Evolutionary conservation across 2,329 filamentous ascomycete species (phyloP), one percentile per base, ranked within the genome.

Genomic region (Triangularia setosa): DNA sequence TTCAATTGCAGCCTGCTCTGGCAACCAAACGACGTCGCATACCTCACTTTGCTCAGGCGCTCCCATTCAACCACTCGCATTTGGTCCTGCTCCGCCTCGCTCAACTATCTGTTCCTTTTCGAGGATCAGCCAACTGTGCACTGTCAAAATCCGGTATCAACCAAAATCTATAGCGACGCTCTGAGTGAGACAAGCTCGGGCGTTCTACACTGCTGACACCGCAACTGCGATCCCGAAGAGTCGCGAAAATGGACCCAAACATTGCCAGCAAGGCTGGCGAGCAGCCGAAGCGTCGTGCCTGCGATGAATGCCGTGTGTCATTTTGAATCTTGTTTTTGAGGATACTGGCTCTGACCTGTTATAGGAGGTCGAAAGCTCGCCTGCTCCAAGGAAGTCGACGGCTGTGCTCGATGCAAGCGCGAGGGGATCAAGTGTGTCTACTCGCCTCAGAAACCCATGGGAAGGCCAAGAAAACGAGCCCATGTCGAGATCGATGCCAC

Each of bases 371-470:
- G 87, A 60, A 90, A 90, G 72, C 81, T 89, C 56, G 86, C 86
- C 55, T 90, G 87, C 73, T 83, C 84, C 48, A 89, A 89, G 71
- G 84, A 89, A 69, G 73, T 78, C 1, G 80, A 83, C 60, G 85
- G 86, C 63, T 90, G 87, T 73, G 75, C 79, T 7, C 81, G 87
- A 63, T 90, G 87, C 71, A 79, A 76, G 62, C 80, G 79, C 63
- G 87, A 89, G 69, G 80, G 79, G 64, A 81, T 88, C 52, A 62
- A 65, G 52, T 90, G 87, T 70, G 79, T 85, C 68, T 90, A 89
- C 75, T 89, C 86, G 7, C 78, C 81, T 12, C 87, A 89, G 72
- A 89, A 89, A 74, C 84, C 79, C 48, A 89, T 89, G 87, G 87
- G 87, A 3, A 79, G 87, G 52, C 87, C 87, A 23, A 79, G 86